phyloP scores from a whole-genome alignment of 495 filamentous ascomycete genomes.

The Hypoxylon fragiforme region DNA sequence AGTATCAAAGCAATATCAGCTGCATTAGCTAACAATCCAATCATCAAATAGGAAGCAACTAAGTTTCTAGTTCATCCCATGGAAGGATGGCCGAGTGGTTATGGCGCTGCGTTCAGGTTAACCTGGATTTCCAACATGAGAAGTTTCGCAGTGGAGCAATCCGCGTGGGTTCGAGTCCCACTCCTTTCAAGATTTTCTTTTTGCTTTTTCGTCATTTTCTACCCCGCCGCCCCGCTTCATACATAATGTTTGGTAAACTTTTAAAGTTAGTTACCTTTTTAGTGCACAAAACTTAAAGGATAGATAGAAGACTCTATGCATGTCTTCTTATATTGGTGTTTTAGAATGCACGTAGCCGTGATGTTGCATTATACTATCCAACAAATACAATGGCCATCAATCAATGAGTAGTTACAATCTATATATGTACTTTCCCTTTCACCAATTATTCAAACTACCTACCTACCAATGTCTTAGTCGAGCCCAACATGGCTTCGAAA shows the following conservation, averaged over 20 bases:
- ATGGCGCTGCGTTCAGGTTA: constrained; percentile 41
- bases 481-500: constrained; percentile 27
- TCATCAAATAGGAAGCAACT: not conserved
- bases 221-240: not conserved
- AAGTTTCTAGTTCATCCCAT: not conserved
- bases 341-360: no score
- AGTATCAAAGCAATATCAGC: no score
- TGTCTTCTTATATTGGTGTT: no score
- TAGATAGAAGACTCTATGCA: no score
- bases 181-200: constrained; percentile 30
- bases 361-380: no score
- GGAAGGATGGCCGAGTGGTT: constrained; percentile 41
- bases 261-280: no score
- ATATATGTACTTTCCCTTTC: no score
- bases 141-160: constrained; percentile 42
- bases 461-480: not conserved
- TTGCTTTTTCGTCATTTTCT: constrained; percentile 11
- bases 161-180: constrained; percentile 50
- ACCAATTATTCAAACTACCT: not conserved
- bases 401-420: no score
- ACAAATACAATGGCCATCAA: no score
- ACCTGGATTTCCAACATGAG: constrained; percentile 6
- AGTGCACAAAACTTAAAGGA: no score
- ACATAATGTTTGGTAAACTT: no score
- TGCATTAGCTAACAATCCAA: no score